These are phyloP conservation scores for Glycine tomentella DNA, from an alignment of 306 rosid species.

Conservation along the genomic window DNA sequence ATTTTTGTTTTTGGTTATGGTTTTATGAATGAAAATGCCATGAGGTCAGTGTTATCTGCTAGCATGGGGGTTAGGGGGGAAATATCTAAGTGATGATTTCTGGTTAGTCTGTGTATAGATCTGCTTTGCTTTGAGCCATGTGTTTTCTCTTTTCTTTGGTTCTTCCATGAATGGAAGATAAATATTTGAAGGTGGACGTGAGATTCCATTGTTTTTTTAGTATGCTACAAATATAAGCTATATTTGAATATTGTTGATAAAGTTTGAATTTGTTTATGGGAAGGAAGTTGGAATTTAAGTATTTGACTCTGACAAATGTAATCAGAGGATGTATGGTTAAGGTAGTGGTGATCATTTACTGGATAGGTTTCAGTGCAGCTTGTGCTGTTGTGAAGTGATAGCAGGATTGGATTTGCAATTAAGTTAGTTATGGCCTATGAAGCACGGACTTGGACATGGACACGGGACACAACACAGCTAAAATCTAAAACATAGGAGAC, in stretches of 20 bases:
- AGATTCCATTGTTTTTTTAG: slow-evolving; percentile 5
- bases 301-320: not conserved
- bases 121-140: slow-evolving; percentile 4
- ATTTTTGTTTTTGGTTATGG: not conserved
- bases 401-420: not conserved
- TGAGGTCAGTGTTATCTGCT: not conserved
- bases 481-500: too few species aligned
- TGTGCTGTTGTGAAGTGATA: not conserved
- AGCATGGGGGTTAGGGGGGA: not conserved
- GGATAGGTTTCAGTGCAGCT: not conserved
- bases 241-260: slow-evolving; percentile 4
- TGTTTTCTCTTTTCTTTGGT: slow-evolving; percentile 5
- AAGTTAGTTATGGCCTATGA: not conserved
- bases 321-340: not conserved
- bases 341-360: not conserved
- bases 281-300: not conserved
- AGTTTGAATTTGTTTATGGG: not conserved
- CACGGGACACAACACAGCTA: too few species aligned
- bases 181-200: slow-evolving; percentile 5
- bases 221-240: not conserved
- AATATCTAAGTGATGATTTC: not conserved
- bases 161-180: slow-evolving; percentile 19
- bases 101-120: slow-evolving; percentile 31
- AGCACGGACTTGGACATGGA: too few species aligned
- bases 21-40: not conserved